Evolutionary conservation across 1,284 basidiomycete genomes (phyloP).

Genomic region (Heterobasidion parviporum): DNA sequence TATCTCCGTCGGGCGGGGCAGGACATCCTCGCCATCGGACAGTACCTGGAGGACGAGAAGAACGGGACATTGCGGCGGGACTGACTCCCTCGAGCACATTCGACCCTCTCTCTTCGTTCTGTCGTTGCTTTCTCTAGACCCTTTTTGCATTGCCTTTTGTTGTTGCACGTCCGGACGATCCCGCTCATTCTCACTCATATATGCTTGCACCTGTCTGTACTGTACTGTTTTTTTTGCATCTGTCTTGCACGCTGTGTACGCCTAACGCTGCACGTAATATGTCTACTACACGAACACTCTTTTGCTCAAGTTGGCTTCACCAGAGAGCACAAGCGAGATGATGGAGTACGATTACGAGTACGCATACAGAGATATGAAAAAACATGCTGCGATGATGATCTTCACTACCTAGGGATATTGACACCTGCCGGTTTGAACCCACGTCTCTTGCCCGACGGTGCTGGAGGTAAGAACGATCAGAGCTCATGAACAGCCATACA

Average conservation of each 20-base stretch:
- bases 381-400: not conserved
- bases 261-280: not conserved
- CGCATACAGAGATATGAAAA: not conserved
- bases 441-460: conserved; percentile 4
- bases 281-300: not conserved
- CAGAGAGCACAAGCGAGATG: not conserved
- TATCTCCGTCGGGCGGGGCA: conserved; percentile 71
- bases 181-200: not conserved
- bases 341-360: not conserved
- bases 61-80: conserved; percentile 51
- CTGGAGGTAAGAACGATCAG: conserved; percentile 11
- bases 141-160: not conserved
- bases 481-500: not conserved
- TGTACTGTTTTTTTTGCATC: not conserved
- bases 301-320: not conserved
- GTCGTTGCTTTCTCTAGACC: not conserved
- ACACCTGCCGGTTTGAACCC: conserved; percentile 8
- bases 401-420: not conserved
- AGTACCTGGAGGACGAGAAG: conserved; percentile 84
- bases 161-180: not conserved
- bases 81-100: conserved; percentile 3
- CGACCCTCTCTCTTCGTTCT: not conserved
- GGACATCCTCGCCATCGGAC: conserved; percentile 78
- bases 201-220: not conserved
- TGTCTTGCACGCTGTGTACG: not conserved